Evolutionary conservation across 495 filamentous ascomycete species (phyloP).

Genomic region (Penicillium longicatenatum): DNA sequence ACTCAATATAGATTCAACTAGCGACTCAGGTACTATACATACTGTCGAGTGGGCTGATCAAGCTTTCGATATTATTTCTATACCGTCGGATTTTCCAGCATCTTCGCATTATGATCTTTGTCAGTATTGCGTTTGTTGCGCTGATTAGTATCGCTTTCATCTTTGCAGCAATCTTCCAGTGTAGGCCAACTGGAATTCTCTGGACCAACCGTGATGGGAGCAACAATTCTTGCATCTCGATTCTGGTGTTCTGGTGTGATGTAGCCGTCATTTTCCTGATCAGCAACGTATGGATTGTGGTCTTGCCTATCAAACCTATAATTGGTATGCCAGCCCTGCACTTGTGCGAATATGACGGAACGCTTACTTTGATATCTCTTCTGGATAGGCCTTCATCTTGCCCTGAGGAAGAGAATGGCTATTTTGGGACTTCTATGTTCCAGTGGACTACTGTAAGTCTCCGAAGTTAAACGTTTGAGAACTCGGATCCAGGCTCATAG

Average conservation of each 20-base stretch:
- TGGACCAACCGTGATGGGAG: background rate
- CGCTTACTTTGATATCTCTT: too few species aligned
- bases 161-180: constrained; percentile 9
- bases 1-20: constrained; percentile 2
- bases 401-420: background rate
- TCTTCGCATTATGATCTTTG: background rate
- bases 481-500: too few species aligned
- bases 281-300: constrained; percentile 1
- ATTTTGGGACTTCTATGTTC: background rate
- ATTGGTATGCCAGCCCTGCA: background rate
- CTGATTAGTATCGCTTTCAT: constrained; percentile 3
- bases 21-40: constrained; percentile 7
- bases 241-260: constrained; percentile 9
- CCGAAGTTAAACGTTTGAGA: too few species aligned
- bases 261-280: constrained; percentile 6
- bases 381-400: background rate
- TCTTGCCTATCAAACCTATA: constrained; percentile 4
- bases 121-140: background rate
- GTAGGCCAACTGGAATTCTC: background rate
- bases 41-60: background rate
- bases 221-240: background rate
- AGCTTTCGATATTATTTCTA: constrained; percentile 8
- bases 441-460: background rate
- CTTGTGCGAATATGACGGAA: too few species aligned
- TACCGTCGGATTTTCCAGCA: constrained; percentile 6